phyloP scores from a whole-genome alignment of 1,284 basidiomycete genomes.

The Cerrena zonata region DNA sequence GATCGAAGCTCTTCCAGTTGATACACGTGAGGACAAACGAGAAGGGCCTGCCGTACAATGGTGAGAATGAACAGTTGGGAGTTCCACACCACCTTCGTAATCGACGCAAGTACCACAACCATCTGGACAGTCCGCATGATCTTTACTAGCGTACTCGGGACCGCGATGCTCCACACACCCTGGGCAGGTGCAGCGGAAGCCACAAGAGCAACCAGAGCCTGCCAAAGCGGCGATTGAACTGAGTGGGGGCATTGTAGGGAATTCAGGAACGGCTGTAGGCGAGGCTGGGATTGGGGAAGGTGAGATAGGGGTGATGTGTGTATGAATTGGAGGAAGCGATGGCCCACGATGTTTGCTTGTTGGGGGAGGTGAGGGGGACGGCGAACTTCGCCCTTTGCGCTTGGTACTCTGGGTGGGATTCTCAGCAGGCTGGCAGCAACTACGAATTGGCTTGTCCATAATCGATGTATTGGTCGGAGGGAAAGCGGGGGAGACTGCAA shows the following conservation, averaged over 20 bases:
- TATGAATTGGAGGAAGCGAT: slow-evolving; percentile 4
- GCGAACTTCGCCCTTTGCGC: background rate
- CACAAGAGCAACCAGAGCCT: slow-evolving; percentile 65
- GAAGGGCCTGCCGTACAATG: slow-evolving; percentile 5
- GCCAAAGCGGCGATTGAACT: slow-evolving; percentile 50
- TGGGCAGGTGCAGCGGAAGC: slow-evolving; percentile 63
- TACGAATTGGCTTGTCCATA: slow-evolving; percentile 3
- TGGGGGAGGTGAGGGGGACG: slow-evolving; percentile 2
- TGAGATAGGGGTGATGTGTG: background rate
- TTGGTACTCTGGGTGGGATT: slow-evolving; percentile 5
- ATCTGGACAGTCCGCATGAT: slow-evolving; percentile 48
- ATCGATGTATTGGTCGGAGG: background rate
- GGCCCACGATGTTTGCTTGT: slow-evolving; percentile 16
- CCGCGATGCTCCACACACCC: slow-evolving; percentile 67
- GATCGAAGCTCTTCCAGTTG: slow-evolving; percentile 4
- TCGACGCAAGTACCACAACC: slow-evolving; percentile 66
- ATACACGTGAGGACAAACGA: background rate
- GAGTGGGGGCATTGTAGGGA: slow-evolving; percentile 54
- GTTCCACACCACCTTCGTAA: slow-evolving; percentile 36
- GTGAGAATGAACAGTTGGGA: slow-evolving; percentile 28
- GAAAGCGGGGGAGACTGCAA: background rate
- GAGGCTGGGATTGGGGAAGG: slow-evolving; percentile 12
- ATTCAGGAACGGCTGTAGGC: slow-evolving; percentile 34
- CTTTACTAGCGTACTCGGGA: slow-evolving; percentile 36
- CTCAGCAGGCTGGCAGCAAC: slow-evolving; percentile 1